Conservation (phyloP, 257 asterid genomes). For the Capsicum pubescens region DNA sequence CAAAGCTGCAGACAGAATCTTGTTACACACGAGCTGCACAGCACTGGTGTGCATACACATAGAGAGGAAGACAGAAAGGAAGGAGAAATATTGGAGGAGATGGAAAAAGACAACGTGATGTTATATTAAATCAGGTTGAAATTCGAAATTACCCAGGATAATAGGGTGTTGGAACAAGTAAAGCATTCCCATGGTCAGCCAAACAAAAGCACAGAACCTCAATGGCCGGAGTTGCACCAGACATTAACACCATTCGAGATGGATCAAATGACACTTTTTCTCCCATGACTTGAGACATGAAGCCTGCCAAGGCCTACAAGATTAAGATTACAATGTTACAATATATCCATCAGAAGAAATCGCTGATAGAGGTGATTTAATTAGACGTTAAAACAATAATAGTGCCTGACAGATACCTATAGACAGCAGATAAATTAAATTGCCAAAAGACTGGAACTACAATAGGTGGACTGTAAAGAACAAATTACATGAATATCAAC, state of each 20-base stretch:
- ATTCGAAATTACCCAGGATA: constrained; percentile 76
- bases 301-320: constrained; percentile 84
- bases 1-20: constrained; percentile 62
- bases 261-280: constrained; percentile 70
- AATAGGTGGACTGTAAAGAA: not conserved
- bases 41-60: not conserved
- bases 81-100: not conserved
- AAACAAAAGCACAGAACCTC: constrained; percentile 89
- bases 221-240: constrained; percentile 93
- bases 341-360: constrained; percentile 15
- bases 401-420: not conserved
- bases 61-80: not conserved
- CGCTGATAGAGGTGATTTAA: not conserved
- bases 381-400: not conserved
- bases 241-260: constrained; percentile 64
- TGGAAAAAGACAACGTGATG: constrained; percentile 9
- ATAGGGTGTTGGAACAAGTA: constrained; percentile 93
- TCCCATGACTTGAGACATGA: constrained; percentile 87
- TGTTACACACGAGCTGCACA: constrained; percentile 27
- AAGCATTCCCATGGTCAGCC: constrained; percentile 93
- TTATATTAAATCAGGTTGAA: constrained; percentile 11
- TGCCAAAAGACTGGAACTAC: not conserved
- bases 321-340: constrained; percentile 16
- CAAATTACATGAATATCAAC: not conserved
- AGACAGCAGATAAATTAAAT: not conserved